Base-by-base conservation (phyloP, 331 rosid species). In the Malus hybrid region DNA sequence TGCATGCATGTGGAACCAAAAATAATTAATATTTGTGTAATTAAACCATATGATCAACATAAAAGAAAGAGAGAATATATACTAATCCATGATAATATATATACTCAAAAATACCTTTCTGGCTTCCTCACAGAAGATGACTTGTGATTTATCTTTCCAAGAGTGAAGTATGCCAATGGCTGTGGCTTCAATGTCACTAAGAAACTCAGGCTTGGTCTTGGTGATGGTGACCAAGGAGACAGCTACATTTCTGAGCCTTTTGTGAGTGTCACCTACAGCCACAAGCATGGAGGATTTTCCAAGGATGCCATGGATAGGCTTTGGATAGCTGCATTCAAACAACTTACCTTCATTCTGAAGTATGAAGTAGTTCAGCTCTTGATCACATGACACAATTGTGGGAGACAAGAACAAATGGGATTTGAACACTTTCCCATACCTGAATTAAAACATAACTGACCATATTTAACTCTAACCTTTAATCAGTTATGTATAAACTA, bases 391-490 rank as follows among this genome's bases (percentile, higher is more conserved):
- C 60, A 81, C 84, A 14, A 81, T 69, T 11, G 84, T 77, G 3
- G 84, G 84, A 34, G 72, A 81, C 60, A 77, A 50, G 75, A 81
- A 81, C 81, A 81, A 67, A 72, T 81, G 81, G 6, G 84, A 81
- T 52, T 77, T 81, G 78, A 81, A 81, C 50, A 81, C 84, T 26
- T 81, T 81, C 55, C 84, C 84, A 61, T 81, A 77, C 84, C 84
- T 81, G 74, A 30, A 39, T 8, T 39, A 76, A 71, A 52, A 8
- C 6, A 5, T 1, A 42, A 7, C 18, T 14, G 4, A 42, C 7
- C 5, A n/a, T 10, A 5, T 34, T 24, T 22, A 42, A 55, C 5
- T 7, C 24, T 55, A 12, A 6, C 7, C 30, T 14, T n/a, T 16
- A 55, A 33, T 28, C 3, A 55, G 60, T 39, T 39, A 39, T 39